phyloP scores from a whole-genome alignment of 305 asterid genomes.

The Fraxinus latifolia region DNA sequence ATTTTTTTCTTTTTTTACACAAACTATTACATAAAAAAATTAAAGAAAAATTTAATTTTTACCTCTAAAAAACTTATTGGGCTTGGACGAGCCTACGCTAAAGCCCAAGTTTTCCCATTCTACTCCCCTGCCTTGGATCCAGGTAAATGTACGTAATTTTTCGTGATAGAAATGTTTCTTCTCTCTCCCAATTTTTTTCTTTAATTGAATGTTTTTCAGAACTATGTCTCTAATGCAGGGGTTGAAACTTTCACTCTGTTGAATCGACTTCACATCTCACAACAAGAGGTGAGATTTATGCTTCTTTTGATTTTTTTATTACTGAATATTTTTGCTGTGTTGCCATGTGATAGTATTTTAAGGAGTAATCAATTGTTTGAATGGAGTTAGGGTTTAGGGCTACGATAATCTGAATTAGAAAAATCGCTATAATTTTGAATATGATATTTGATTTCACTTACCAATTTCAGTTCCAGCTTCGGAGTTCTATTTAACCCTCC shows the following conservation, averaged over 20 bases:
- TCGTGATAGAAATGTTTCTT: background rate
- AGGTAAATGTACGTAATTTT: background rate
- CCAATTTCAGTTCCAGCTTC: background rate
- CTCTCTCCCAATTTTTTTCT: background rate
- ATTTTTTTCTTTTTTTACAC: no score
- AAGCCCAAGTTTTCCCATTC: background rate
- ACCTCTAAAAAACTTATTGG: background rate
- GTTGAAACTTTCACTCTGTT: background rate
- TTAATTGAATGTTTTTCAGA: background rate
- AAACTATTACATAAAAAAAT: no score
- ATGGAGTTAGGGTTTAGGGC: background rate
- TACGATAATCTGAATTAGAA: background rate
- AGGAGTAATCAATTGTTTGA: background rate
- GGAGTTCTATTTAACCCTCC: background rate
- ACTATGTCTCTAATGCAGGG: background rate
- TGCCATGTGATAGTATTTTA: background rate
- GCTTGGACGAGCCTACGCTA: background rate
- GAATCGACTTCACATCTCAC: background rate
- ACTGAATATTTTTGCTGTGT: background rate
- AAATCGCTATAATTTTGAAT: background rate
- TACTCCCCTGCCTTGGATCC: background rate
- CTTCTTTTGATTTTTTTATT: background rate
- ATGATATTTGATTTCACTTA: background rate
- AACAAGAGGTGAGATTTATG: constrained; percentile 8
- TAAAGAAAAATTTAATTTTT: no score